These are phyloP conservation scores for Candida jianshihensis DNA, from an alignment of 805 yeast genomes.

Conservation along the genomic window DNA sequence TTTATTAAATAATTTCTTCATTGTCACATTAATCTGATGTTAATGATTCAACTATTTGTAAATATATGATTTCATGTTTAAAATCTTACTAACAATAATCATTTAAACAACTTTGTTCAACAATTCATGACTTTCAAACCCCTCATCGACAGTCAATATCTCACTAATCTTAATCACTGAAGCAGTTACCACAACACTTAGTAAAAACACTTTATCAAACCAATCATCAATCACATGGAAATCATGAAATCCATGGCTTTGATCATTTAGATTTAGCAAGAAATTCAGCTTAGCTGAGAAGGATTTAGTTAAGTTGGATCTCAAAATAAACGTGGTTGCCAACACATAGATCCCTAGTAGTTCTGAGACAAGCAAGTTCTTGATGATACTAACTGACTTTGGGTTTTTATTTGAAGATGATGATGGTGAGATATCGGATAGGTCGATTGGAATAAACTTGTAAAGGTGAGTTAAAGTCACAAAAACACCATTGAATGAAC, in stretches of 20 bases:
- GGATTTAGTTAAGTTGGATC: slow-evolving; percentile 31
- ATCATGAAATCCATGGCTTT: slow-evolving; percentile 10
- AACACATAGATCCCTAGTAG: slow-evolving; percentile 32
- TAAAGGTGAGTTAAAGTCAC: slow-evolving; percentile 51
- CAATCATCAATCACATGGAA: slow-evolving; percentile 28
- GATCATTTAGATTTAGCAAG: slow-evolving; percentile 21
- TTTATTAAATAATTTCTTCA: too few species aligned
- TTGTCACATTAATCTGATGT: too few species aligned
- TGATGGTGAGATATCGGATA: slow-evolving; percentile 19
- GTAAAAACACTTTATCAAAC: slow-evolving; percentile 33
- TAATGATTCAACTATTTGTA: too few species aligned
- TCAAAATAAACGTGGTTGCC: slow-evolving; percentile 32
- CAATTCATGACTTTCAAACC: slow-evolving; percentile 13
- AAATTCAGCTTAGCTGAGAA: slow-evolving; percentile 26
- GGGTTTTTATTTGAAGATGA: slow-evolving; percentile 4
- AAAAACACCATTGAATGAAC: slow-evolving; percentile 60
- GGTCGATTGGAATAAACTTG: slow-evolving; percentile 28
- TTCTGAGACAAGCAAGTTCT: slow-evolving; percentile 31
- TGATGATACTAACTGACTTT: slow-evolving; percentile 29
- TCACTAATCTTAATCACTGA: slow-evolving; percentile 17
- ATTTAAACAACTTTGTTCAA: slow-evolving; percentile 9
- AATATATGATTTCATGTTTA: too few species aligned
- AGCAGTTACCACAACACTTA: slow-evolving; percentile 24
- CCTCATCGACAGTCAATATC: slow-evolving; percentile 15
- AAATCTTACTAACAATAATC: too few species aligned